Base-by-base conservation (phyloP, 2,329 filamentous ascomycete species). In the Parastagonospora avenae region DNA sequence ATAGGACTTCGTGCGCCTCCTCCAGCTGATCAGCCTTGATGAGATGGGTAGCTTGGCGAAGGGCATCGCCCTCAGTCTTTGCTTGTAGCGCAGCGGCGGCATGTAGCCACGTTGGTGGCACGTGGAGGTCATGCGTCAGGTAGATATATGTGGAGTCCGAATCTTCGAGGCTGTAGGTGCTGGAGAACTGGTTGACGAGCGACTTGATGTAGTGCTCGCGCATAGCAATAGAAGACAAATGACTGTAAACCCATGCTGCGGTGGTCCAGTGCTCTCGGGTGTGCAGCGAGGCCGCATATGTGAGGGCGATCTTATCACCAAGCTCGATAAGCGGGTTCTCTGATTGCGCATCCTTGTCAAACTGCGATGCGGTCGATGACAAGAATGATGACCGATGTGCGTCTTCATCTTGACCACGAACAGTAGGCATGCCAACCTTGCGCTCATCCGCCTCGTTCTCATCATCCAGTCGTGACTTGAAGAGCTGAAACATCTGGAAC, bases 1-100 rank as follows among this genome's bases (percentile, higher is more conserved):
- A 84, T 46, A 99, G 87, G 1, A 93, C 90, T 27, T 86, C 83
- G 74, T 97, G 94, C 0, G 94, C 94, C 69, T 94, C 90, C 28
- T 85, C 80, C 73, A 86, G 89, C 36, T 90, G 86, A 33, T 84
- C 82, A 2, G 92, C 93, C 42, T 86, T 85, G 52, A 97, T 82
- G 10, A 99, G 85, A 64, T 87, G 94, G 4, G 80, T 79, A 39
- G 80, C 82, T 9, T 88, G 81, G 4, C 58, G 52, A 8, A 71
- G 51, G 68, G 92, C 85, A 57, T 86, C 85, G 64, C 83, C 85
- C 40, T 86, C 85, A 50, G 87, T 86, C 54, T 90, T 88, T 74
- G 91, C 92, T 73, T 89, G 88, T 11, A 93, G 80, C 10, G 92
- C 92, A 68, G 92, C 90, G 14, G 94, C 91, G 52, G 91, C 85